These are phyloP conservation scores for Lichtheimia hyalospora DNA, from an alignment of 371 early-diverging fungal genomes.

Conservation along the genomic window DNA sequence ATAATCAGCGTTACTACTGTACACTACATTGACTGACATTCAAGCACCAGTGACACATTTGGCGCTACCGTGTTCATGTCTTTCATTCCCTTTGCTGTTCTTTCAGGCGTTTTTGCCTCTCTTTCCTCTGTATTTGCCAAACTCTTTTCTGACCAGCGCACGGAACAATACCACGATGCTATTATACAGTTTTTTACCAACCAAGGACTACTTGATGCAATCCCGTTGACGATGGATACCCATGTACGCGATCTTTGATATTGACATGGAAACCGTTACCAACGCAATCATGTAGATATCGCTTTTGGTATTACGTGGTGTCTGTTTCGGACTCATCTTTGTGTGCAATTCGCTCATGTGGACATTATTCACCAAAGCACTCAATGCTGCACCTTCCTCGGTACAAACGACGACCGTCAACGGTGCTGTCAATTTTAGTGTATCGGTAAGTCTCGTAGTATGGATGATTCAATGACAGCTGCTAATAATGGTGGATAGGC, in stretches of 20 bases:
- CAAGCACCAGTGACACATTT: no score
- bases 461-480: no score
- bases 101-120: conserved; percentile 72
- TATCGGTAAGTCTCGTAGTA: conserved; percentile 64
- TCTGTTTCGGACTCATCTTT: conserved; percentile 60
- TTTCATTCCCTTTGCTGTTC: conserved; percentile 50
- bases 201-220: not conserved
- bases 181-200: conserved; percentile 3
- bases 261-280: not conserved
- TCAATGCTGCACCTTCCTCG: conserved; percentile 68
- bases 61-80: conserved; percentile 10
- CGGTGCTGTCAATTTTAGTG: conserved; percentile 71
- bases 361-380: conserved; percentile 78
- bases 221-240: conserved; percentile 8
- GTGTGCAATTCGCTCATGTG: conserved; percentile 79
- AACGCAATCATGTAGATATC: conserved; percentile 21
- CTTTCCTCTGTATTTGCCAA: conserved; percentile 79
- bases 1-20: no score
- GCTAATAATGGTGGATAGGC: conserved; percentile 41
- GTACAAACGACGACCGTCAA: conserved; percentile 72
- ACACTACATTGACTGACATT: no score
- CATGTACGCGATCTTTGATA: conserved; percentile 13
- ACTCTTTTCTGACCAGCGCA: conserved; percentile 61
- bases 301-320: conserved; percentile 42
- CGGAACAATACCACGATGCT: conserved; percentile 27